Conservation (phyloP, 108 stramenopile genomes). For the Seminavis robusta region DNA sequence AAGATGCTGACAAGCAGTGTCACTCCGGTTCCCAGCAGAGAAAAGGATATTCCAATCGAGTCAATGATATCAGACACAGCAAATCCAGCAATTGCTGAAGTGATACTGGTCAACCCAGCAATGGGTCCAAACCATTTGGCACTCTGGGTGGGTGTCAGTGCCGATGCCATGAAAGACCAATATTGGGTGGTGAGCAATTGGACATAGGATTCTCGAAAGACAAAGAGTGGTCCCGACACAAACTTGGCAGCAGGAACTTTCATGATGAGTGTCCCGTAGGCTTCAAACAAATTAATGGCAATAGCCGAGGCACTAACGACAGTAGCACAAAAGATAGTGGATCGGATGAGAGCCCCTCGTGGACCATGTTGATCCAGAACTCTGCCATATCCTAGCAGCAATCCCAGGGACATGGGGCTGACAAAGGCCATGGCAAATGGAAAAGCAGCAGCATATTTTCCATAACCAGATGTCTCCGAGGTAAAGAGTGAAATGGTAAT, state of each 20-base stretch:
- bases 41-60: conserved; percentile 44
- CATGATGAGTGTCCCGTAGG: conserved; percentile 15
- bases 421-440: conserved; percentile 78
- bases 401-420: conserved; percentile 48
- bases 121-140: conserved; percentile 77
- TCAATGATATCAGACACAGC: conserved; percentile 46
- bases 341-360: conserved; percentile 46
- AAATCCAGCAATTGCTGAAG: conserved; percentile 63
- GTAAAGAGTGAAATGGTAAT: conserved; percentile 74
- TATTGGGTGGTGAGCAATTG: conserved; percentile 73
- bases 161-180: conserved; percentile 79
- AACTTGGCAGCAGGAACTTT: conserved; percentile 49
- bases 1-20: conserved; percentile 49
- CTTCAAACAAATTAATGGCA: conserved; percentile 24
- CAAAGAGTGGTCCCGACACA: conserved; percentile 53
- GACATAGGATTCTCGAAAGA: conserved; percentile 81
- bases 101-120: conserved; percentile 65
- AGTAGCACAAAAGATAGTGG: conserved; percentile 48
- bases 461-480: conserved; percentile 63
- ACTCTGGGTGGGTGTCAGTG: conserved; percentile 67
- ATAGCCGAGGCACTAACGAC: conserved; percentile 34
- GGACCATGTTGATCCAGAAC: conserved; percentile 61
- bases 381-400: conserved; percentile 52
- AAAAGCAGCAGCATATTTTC: conserved; percentile 44
- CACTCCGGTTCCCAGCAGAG: conserved; percentile 53